Base-by-base conservation (phyloP, 108 stramenopile species). In the Thalassiosira profunda region DNA sequence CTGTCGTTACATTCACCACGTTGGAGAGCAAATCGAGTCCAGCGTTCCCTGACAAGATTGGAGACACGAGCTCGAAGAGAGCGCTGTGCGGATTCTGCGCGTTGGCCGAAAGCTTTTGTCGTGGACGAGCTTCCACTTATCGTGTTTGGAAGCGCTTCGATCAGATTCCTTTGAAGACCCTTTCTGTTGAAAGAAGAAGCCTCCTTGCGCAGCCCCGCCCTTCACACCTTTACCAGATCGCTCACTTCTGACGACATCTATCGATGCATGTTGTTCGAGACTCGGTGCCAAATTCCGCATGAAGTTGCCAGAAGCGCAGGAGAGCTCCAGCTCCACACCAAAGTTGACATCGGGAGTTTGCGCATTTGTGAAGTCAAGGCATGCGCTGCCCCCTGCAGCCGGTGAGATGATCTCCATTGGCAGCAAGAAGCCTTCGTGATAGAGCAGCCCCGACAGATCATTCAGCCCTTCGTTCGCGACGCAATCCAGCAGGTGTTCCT, bases 51-150 rank as follows among this genome's bases (percentile, higher is more conserved):
- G 26, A 38, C 43, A 88, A 49, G 34, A 77, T 64, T n/a, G 77
- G 84, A 5, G 87, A 88, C 4, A 87, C 86, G n/a, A 87, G 52
- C 62, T 87, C 86, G 45, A 87, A 79, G 21, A 45, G 68, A 6
- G 53, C 40, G 58, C 86, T 84, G 26, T 71, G 23, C 25, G 86
- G 86, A 10, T 54, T 36, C 5, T 58, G 52, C 20, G 26, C 28
- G 24, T 46, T 72, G 40, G 83, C 79, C 25, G 38, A 40, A 63
- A 84, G 26, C 70, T 74, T 21, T 63, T 23, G 64, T 87, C 86
- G 25, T 52, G 58, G 11, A 82, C 70, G 7, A 87, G 43, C 34
- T 82, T 82, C 86, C 86, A 87, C 37, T 58, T 48, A 23, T 58
- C 33, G 30, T 63, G 6, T 35, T 48, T 47, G 15, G 37, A 40